Conservation (phyloP, 140 eudicot species). For the Anethum foeniculum region DNA sequence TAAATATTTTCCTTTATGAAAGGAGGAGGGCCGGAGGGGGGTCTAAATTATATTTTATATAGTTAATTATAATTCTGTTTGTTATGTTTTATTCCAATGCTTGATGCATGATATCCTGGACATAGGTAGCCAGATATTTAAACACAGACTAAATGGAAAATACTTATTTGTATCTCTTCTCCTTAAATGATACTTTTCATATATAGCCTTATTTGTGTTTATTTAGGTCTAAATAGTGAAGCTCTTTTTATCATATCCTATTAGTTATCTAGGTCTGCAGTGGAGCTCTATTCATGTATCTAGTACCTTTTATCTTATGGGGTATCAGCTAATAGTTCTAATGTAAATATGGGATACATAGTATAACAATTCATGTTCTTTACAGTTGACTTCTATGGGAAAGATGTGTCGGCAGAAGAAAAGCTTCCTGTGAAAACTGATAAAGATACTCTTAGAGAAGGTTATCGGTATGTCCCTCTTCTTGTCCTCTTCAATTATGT, state of each 20-base stretch:
- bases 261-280: neutral
- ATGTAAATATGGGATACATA: neutral
- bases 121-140: neutral
- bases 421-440: constrained; percentile 76
- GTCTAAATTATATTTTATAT: constrained; percentile 22
- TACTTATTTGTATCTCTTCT: neutral
- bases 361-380: constrained; percentile 8
- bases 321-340: neutral
- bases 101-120: neutral
- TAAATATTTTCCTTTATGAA: constrained; percentile 51
- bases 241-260: neutral
- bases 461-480: constrained; percentile 54
- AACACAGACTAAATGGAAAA: neutral
- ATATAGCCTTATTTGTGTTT: neutral
- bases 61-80: neutral
- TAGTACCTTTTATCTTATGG: neutral
- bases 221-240: neutral
- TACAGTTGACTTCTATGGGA: constrained; percentile 71
- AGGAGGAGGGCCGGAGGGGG: constrained; percentile 52
- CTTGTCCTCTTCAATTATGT: neutral
- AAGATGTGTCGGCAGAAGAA: constrained; percentile 29
- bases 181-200: neutral
- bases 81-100: neutral
- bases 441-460: constrained; percentile 91
- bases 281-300: neutral